These are phyloP conservation scores for Leccinum fallax DNA, from an alignment of 1,284 basidiomycete genomes.

Conservation along the genomic window DNA sequence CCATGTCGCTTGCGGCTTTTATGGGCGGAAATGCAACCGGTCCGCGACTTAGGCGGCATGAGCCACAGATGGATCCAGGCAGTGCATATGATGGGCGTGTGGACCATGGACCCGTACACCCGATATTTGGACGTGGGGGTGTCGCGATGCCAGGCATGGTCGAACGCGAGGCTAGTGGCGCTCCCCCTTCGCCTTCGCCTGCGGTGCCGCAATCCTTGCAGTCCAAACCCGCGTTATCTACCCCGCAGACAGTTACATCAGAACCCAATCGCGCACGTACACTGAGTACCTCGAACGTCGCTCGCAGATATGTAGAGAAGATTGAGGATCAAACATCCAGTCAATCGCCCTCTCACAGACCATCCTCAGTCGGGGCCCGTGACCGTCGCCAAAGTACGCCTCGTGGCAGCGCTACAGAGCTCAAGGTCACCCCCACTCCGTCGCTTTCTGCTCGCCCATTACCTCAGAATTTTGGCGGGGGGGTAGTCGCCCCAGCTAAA, in stretches of 20 bases:
- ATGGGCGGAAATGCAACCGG: slow-evolving; percentile 70
- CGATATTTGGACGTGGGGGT: slow-evolving; percentile 71
- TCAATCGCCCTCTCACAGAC: slow-evolving; percentile 21
- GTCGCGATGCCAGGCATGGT: slow-evolving; percentile 72
- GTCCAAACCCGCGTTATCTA: not conserved
- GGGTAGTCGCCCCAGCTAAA: slow-evolving; percentile 15
- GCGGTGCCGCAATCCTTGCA: slow-evolving; percentile 3
- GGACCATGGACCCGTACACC: slow-evolving; percentile 57
- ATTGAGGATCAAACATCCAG: slow-evolving; percentile 30
- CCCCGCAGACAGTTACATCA: slow-evolving; percentile 8
- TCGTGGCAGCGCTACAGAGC: slow-evolving; percentile 30
- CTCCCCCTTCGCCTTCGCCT: slow-evolving; percentile 30
- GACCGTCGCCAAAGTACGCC: slow-evolving; percentile 42
- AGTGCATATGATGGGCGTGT: slow-evolving; percentile 66
- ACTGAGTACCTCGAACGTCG: slow-evolving; percentile 38
- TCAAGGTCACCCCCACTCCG: slow-evolving; percentile 42
- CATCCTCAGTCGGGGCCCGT: slow-evolving; percentile 24
- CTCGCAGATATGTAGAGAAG: slow-evolving; percentile 41
- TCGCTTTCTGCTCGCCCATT: slow-evolving; percentile 32
- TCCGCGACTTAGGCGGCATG: slow-evolving; percentile 68
- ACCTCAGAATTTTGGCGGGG: slow-evolving; percentile 21
- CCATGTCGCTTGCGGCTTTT: slow-evolving; percentile 72
- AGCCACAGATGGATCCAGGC: slow-evolving; percentile 69
- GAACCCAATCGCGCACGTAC: slow-evolving; percentile 34
- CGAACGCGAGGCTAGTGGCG: slow-evolving; percentile 7